These are phyloP conservation scores for Bipolaris gigantea DNA, from an alignment of 2,329 filamentous ascomycete genomes.

Conservation along the genomic window DNA sequence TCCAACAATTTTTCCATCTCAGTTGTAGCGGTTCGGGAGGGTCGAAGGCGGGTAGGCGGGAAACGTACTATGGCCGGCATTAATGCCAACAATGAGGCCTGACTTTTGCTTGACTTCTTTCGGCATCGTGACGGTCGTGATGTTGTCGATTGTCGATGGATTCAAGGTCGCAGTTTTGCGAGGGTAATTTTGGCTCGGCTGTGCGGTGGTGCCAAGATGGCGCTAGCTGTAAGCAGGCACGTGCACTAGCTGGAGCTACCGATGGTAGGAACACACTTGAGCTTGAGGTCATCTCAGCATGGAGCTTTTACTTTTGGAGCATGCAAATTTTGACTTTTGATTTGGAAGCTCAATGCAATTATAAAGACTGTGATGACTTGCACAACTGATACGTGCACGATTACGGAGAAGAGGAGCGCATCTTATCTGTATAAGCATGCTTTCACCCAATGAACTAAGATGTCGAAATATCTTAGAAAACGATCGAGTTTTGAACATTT, in stretches of 20 bases:
- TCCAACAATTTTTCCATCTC: conserved; percentile 12
- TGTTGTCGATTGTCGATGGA: conserved; percentile 37
- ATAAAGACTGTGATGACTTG: background rate
- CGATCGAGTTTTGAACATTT: background rate
- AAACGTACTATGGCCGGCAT: conserved; percentile 67
- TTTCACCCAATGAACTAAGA: background rate
- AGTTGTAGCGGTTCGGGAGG: conserved; percentile 12
- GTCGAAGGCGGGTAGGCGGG: conserved; percentile 16
- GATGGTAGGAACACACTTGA: background rate
- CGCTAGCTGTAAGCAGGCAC: conserved; percentile 24
- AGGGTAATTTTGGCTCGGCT: conserved; percentile 26
- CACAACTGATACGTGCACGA: background rate
- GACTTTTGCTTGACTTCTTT: conserved; percentile 59
- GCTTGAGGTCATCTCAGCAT: background rate
- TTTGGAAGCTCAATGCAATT: background rate
- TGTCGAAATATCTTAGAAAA: background rate
- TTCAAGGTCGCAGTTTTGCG: conserved; percentile 14
- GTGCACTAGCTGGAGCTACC: conserved; percentile 3
- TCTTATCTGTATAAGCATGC: background rate
- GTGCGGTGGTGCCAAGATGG: conserved; percentile 21
- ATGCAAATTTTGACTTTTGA: background rate
- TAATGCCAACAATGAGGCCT: conserved; percentile 62
- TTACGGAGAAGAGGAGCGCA: background rate
- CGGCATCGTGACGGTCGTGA: conserved; percentile 51
- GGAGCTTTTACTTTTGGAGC: background rate